Evolutionary conservation across 352 stramenopile genomes (phyloP).

Genomic region (Globisporangium iwayamae): DNA sequence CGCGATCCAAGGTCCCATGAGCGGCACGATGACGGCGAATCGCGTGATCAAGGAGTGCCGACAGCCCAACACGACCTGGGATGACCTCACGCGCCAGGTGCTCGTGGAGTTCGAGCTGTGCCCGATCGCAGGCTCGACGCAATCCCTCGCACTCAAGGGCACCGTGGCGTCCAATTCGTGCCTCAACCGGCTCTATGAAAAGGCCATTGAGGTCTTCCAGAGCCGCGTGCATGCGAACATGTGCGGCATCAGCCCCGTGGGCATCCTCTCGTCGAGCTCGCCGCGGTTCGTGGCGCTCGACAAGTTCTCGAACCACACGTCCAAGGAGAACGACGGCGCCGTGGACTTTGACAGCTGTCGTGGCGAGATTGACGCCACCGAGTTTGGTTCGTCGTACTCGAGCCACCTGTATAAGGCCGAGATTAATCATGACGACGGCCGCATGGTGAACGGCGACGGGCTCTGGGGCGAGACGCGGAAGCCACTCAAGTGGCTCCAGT

Average conservation of each 20-base stretch:
- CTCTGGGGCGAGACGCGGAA: conserved; percentile 35
- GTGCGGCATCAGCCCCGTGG: conserved; percentile 27
- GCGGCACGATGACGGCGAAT: conserved; percentile 15
- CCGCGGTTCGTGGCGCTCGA: conserved; percentile 17
- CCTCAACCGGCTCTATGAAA: conserved; percentile 16
- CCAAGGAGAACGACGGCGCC: conserved; percentile 26
- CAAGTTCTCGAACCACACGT: conserved; percentile 20
- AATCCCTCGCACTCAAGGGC: conserved; percentile 2
- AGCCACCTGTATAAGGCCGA: conserved; percentile 29
- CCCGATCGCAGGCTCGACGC: conserved; percentile 5
- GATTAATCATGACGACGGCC: conserved; percentile 35
- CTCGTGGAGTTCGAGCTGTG: conserved; percentile 10
- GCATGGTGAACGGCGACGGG: conserved; percentile 29
- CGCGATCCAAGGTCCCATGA: conserved; percentile 23
- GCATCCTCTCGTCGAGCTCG: conserved; percentile 22
- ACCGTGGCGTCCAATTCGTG: background rate
- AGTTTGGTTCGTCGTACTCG: conserved; percentile 18
- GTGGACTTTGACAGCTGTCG: conserved; percentile 33
- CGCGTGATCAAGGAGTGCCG: conserved; percentile 10
- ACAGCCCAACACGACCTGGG: conserved; percentile 12
- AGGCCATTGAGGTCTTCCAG: conserved; percentile 3
- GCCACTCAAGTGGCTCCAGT: conserved; percentile 45
- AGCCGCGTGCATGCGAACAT: conserved; percentile 15
- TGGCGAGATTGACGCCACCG: background rate
- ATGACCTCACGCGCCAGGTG: conserved; percentile 3